Conservation (phyloP, 441 rosid genomes). For the Mallotus japonicus region DNA sequence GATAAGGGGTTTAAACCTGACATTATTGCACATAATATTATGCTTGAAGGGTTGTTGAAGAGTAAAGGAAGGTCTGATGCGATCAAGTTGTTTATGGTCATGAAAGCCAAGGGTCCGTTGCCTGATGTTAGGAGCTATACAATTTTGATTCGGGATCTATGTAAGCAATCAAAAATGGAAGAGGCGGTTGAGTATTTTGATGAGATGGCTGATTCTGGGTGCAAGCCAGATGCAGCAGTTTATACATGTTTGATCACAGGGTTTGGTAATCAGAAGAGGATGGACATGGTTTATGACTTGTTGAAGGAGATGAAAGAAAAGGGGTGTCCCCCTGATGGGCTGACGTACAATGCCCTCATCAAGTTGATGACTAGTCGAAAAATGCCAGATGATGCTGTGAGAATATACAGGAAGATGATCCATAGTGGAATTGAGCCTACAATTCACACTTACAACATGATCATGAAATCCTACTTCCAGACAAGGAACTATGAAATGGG, state of each 20-base stretch:
- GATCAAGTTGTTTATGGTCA: conserved; percentile 70
- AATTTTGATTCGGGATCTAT: conserved; percentile 59
- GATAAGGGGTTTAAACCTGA: conserved; percentile 80
- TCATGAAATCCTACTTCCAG: conserved; percentile 76
- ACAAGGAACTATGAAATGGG: conserved; percentile 62
- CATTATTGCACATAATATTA: conserved; percentile 59
- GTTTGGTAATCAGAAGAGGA: conserved; percentile 60
- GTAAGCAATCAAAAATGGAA: conserved; percentile 71
- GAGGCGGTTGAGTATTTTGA: conserved; percentile 65
- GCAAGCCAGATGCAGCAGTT: conserved; percentile 59
- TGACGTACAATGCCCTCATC: conserved; percentile 70
- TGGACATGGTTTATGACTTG: conserved; percentile 60
- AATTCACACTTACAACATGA: conserved; percentile 74
- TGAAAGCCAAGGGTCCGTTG: conserved; percentile 76
- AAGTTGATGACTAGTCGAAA: conserved; percentile 59
- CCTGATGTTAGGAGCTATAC: conserved; percentile 75
- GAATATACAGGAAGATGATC: conserved; percentile 66
- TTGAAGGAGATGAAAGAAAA: conserved; percentile 77
- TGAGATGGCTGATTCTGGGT: conserved; percentile 62
- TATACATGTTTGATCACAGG: conserved; percentile 83
- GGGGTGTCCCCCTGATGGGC: conserved; percentile 66
- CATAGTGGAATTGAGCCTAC: conserved; percentile 58
- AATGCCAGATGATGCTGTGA: conserved; percentile 62
- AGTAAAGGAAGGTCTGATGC: conserved; percentile 67
- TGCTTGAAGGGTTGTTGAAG: conserved; percentile 80